A percentile compares a stretch with the other conserved stretches of the same genome.
These are phyloP conservation scores for Fusarium veterinarium DNA, from an alignment of 2,329 filamentous ascomycete species.

Conservation along the genomic window DNA sequence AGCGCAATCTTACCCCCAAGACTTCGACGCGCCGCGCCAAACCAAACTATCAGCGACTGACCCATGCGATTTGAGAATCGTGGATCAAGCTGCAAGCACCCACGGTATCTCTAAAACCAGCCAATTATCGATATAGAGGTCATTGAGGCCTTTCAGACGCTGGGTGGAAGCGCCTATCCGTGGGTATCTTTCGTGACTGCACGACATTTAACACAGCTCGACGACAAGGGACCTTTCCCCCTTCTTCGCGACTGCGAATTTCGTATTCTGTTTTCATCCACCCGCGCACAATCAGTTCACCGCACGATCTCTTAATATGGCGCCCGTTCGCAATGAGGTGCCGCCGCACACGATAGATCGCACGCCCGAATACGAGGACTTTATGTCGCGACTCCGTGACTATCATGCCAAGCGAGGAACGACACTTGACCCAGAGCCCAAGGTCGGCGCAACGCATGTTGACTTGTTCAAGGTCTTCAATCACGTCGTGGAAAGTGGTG, in stretches of 20 bases:
- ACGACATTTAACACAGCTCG: conserved; percentile 11
- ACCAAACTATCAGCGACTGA: conserved; percentile 23
- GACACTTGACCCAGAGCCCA: conserved; percentile 81
- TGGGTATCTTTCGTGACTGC: conserved; percentile 9
- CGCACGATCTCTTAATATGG: conserved; percentile 44
- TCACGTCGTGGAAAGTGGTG: conserved; percentile 79
- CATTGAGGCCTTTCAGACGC: background rate
- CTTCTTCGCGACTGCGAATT: conserved; percentile 13
- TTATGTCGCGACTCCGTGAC: conserved; percentile 76
- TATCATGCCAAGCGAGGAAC: conserved; percentile 87
- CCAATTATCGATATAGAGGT: background rate
- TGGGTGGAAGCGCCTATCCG: conserved; percentile 10
- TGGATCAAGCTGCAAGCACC: conserved; percentile 24
- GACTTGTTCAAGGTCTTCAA: conserved; percentile 84
- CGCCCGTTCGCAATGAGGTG: conserved; percentile 51
- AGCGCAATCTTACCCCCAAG: conserved; percentile 1
- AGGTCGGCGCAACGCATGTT: conserved; percentile 80
- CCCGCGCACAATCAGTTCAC: background rate
- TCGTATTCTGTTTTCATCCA: conserved; percentile 8
- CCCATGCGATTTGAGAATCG: conserved; percentile 36
- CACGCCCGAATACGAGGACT: conserved; percentile 79
- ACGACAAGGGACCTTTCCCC: background rate
- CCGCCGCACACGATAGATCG: conserved; percentile 63
- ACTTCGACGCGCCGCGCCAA: conserved; percentile 40
- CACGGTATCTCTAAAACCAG: conserved; percentile 13